Evolutionary conservation across 2,329 filamentous ascomycete species (phyloP).

Genomic region (Graphiopsis chlorocephala): DNA sequence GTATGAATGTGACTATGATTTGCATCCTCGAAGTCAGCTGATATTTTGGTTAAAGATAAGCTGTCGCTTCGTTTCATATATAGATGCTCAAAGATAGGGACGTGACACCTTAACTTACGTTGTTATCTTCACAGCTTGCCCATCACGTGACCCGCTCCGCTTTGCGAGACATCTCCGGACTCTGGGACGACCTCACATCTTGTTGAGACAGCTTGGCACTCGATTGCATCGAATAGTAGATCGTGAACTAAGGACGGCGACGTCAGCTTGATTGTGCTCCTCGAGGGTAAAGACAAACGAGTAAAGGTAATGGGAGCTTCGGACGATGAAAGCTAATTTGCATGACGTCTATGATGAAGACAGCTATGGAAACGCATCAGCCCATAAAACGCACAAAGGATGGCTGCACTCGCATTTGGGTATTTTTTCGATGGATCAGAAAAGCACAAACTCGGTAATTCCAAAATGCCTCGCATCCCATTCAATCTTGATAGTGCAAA

Average conservation of each 20-base stretch:
- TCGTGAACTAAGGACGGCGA: not conserved
- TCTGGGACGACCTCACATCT: not conserved
- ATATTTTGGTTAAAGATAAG: no score
- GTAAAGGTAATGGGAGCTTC: not conserved
- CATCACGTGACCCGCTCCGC: not conserved
- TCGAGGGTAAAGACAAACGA: not conserved
- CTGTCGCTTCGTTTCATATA: no score
- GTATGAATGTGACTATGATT: not conserved
- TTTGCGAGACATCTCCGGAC: not conserved
- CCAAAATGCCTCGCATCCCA: not conserved
- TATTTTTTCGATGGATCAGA: not conserved
- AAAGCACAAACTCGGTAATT: not conserved
- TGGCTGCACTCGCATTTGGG: not conserved
- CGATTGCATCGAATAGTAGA: not conserved
- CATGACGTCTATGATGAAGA: not conserved
- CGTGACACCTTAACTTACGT: not conserved
- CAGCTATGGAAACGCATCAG: not conserved
- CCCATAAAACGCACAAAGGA: not conserved
- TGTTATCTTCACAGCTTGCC: not conserved
- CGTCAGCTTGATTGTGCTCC: not conserved
- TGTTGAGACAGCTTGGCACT: not conserved
- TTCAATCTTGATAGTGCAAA: not conserved
- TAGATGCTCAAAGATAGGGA: not conserved
- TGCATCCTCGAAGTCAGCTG: not conserved
- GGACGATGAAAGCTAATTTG: not conserved